These are phyloP conservation scores for Lachnellula willkommii DNA, from an alignment of 2,329 filamentous ascomycete species.

Conservation along the genomic window DNA sequence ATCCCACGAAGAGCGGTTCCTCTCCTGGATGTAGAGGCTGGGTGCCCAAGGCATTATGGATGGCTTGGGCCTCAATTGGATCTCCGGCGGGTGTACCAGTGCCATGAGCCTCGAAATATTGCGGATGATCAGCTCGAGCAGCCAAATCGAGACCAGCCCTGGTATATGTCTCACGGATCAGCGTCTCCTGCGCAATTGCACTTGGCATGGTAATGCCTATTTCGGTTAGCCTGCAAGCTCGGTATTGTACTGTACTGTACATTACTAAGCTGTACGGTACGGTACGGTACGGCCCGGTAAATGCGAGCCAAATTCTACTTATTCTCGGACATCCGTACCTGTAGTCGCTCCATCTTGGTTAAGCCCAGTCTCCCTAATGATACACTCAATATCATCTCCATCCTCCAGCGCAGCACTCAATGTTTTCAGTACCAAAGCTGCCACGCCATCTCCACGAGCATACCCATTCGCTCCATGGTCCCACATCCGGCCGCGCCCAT, in stretches of 20 bases:
- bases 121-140: neutral
- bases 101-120: conserved; percentile 1
- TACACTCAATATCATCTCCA: conserved; percentile 50
- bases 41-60: conserved; percentile 1
- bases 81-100: conserved; percentile 9
- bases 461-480: conserved; percentile 11
- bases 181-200: too few relatives aligned
- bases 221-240: too few relatives aligned
- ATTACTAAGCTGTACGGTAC: neutral
- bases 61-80: conserved; percentile 9
- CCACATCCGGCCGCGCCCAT: too few relatives aligned
- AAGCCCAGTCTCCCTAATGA: conserved; percentile 38
- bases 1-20: neutral
- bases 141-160: neutral
- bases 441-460: conserved; percentile 46
- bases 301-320: too few relatives aligned
- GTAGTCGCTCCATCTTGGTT: conserved; percentile 48
- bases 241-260: too few relatives aligned
- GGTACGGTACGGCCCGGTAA: conserved; percentile 12
- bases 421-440: conserved; percentile 53
- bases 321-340: conserved; percentile 20
- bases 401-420: conserved; percentile 30
- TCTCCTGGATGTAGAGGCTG: conserved; percentile 5
- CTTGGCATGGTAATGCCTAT: too few relatives aligned
- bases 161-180: neutral